Conservation (phyloP, 495 filamentous ascomycete genomes). For the Pseudomonodictys pantanalensis region DNA sequence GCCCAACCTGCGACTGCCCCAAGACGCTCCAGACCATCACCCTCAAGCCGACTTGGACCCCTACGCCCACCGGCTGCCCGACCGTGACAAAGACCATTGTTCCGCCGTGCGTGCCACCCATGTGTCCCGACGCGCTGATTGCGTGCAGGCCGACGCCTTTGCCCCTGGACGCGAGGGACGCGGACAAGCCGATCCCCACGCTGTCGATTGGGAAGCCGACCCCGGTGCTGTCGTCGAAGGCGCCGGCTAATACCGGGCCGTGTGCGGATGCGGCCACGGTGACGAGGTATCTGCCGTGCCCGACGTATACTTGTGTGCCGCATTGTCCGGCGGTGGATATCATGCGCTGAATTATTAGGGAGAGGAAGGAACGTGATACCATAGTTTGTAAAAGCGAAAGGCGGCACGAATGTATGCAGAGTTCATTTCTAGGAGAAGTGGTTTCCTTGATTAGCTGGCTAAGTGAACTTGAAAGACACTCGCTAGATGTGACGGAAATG, state of each 20-base stretch:
- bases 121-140: not conserved
- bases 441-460: too few relatives aligned
- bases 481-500: too few relatives aligned
- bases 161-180: too few relatives aligned
- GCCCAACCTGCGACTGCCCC: conserved; percentile 8
- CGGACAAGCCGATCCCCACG: not conserved
- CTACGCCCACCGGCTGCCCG: not conserved
- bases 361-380: too few relatives aligned
- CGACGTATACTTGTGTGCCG: not conserved
- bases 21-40: conserved; percentile 1
- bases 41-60: not conserved
- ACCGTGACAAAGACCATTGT: not conserved
- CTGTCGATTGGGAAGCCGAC: not conserved
- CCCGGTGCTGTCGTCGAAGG: not conserved
- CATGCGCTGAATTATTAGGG: too few relatives aligned
- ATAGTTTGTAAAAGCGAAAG: too few relatives aligned
- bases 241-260: not conserved
- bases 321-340: not conserved
- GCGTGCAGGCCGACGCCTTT: conserved; percentile 3
- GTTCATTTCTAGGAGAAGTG: too few relatives aligned
- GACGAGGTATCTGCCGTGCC: not conserved
- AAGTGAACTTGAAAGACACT: too few relatives aligned
- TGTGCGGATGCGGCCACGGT: too few relatives aligned
- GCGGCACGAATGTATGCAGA: too few relatives aligned
- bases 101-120: conserved; percentile 14